Conservation (phyloP, 768 basidiomycete genomes). For the Boletus subcaerulescens region DNA sequence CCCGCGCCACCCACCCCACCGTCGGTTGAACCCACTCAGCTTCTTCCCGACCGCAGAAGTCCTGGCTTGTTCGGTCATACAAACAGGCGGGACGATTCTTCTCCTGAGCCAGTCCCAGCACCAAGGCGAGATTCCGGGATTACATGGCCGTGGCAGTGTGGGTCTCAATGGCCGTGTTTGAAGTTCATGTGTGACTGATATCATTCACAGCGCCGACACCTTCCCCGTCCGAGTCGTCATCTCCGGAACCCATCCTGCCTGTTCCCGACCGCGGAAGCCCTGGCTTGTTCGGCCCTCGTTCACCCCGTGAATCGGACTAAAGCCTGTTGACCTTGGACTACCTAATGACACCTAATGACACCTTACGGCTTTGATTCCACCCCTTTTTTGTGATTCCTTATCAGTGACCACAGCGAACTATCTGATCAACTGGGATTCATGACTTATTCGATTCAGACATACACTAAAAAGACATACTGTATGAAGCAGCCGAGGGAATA, state of each 20-base stretch:
- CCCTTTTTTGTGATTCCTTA: too few species aligned
- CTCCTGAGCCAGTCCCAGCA: slow-evolving; percentile 34
- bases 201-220: slow-evolving; percentile 50
- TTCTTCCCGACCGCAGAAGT: slow-evolving; percentile 55
- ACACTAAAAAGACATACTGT: too few species aligned
- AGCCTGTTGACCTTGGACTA: background rate
- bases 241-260: slow-evolving; percentile 55
- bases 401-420: too few species aligned
- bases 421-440: too few species aligned
- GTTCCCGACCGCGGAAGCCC: slow-evolving; percentile 58
- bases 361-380: too few species aligned
- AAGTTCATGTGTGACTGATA: background rate
- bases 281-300: slow-evolving; percentile 76
- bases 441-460: too few species aligned
- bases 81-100: slow-evolving; percentile 37
- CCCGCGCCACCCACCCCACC: slow-evolving; percentile 57
- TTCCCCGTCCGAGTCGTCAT: slow-evolving; percentile 44
- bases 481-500: too few species aligned
- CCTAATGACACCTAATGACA: too few species aligned
- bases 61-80: slow-evolving; percentile 66
- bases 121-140: slow-evolving; percentile 51
- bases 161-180: slow-evolving; percentile 28
- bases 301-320: slow-evolving; percentile 45
- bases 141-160: slow-evolving; percentile 56
- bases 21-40: slow-evolving; percentile 53